These are phyloP conservation scores for Trametes gibbosa DNA, from an alignment of 768 basidiomycete species.

Conservation along the genomic window DNA sequence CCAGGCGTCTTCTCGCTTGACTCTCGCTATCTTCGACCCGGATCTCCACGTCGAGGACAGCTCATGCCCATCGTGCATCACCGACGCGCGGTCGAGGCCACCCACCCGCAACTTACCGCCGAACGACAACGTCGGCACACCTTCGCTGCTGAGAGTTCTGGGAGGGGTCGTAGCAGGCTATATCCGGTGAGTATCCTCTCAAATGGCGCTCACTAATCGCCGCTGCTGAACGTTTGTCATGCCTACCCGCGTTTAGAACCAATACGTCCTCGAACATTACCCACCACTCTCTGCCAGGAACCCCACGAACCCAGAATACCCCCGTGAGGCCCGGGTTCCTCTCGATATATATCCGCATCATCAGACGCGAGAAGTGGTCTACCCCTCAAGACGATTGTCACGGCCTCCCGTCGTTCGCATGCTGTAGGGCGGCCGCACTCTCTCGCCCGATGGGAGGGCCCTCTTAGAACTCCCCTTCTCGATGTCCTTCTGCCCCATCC, in stretches of 20 bases:
- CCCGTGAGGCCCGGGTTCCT: background rate
- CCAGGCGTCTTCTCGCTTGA: conserved; percentile 7
- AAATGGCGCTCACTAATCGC: background rate
- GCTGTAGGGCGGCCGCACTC: conserved; percentile 6
- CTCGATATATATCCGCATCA: conserved; percentile 8
- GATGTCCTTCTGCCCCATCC: background rate
- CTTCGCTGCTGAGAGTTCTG: background rate
- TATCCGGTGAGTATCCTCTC: conserved; percentile 5
- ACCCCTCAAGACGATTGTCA: conserved; percentile 8
- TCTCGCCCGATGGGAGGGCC: background rate
- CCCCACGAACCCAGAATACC: background rate
- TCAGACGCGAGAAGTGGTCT: background rate
- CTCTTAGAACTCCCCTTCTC: conserved; percentile 1
- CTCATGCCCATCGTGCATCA: background rate
- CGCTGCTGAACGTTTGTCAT: background rate
- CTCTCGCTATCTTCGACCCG: conserved; percentile 1
- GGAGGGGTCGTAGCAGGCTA: background rate
- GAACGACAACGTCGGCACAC: background rate
- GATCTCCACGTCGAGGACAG: conserved; percentile 2
- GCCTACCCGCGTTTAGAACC: background rate
- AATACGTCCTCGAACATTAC: background rate
- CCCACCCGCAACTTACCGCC: conserved; percentile 11
- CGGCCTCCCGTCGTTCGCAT: background rate
- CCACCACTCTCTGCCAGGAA: conserved; percentile 10
- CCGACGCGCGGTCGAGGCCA: background rate